Evolutionary conservation across 805 yeast genomes (phyloP), one percentile per base, ranked within the genome.

Genomic region (Monosporozyma unispora): DNA sequence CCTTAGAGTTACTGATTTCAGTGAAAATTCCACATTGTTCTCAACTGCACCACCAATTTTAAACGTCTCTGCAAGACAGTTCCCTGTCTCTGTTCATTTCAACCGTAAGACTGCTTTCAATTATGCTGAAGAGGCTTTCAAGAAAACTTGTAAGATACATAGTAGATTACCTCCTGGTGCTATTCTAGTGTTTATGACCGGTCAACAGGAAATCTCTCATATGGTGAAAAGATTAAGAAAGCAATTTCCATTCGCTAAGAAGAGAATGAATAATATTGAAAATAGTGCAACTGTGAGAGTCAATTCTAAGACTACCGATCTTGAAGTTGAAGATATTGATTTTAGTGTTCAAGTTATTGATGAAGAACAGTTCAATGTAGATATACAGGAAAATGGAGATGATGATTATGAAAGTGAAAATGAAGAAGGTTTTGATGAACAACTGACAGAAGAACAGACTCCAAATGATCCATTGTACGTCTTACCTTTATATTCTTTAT

Each of bases 51-150:
- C 99, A 1, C 99, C 99, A 2, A 79, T 95, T 33, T 69, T 95
- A 35, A 84, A 84, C 56, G 89, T 93, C 12, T 91, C 86, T 47
- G 95, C 98, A 0, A 79, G 99, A 65, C 98, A 91, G 62, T 89
- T 77, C 60, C 96, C 99, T 0, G 98, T 93, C 0, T 80, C 96
- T 7, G 75, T 84, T 12, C 99, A 93, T 68, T 93, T 93, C 71
- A 88, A 84, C 67, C 78, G 84, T 49, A 77, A 81, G 37, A 93
- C 99, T 0, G 74, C 80, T 1, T 79, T 71, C 54, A 82, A 91
- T 54, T 95, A 91, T 61, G 70, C 84, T 31, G 96, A 85, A 25
- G 97, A 91, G 61, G 91, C 95, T 0, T 86, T 82, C 62, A 77
- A 77, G 52, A 95, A 91, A 63, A 74, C 95, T 0, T 79, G 87